A percentile compares a stretch with the other conserved stretches of the same genome.
Conservation (phyloP, 2,329 filamentous ascomycete genomes). For the Fusarium devonianum region DNA sequence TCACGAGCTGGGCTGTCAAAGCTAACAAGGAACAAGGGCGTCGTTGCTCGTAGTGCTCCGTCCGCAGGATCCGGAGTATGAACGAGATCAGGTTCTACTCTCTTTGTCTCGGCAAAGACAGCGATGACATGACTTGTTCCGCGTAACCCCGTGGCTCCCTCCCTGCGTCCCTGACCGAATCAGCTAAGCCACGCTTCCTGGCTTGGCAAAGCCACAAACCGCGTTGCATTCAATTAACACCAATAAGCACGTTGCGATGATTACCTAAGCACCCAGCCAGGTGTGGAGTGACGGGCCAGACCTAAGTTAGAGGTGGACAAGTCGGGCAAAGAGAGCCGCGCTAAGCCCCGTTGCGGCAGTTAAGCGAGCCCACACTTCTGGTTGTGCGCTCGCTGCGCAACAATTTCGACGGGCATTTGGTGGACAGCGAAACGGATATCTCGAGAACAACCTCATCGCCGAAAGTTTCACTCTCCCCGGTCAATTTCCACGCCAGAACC, state of each 20-base stretch:
- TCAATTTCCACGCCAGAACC: conserved; percentile 42
- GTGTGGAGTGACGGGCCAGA: no score
- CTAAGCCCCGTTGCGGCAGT: conserved; percentile 43
- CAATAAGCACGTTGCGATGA: conserved; percentile 19
- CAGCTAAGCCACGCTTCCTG: conserved; percentile 21
- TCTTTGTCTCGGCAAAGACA: conserved; percentile 30
- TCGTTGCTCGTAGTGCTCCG: conserved; percentile 13
- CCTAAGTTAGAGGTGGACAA: neutral
- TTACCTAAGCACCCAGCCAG: neutral
- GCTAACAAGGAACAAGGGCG: conserved; percentile 8
- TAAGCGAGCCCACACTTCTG: conserved; percentile 52
- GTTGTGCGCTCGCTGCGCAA: conserved; percentile 13
- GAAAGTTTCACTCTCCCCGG: conserved; percentile 35
- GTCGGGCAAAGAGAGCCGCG: conserved; percentile 18
- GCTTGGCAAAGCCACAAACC: conserved; percentile 35
- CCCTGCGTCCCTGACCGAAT: conserved; percentile 29
- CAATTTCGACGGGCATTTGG: conserved; percentile 38
- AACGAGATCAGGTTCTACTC: conserved; percentile 23
- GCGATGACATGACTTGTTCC: conserved; percentile 36
- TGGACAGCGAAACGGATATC: conserved; percentile 31
- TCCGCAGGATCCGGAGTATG: conserved; percentile 25
- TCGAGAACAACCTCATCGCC: conserved; percentile 46
- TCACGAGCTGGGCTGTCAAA: conserved; percentile 3
- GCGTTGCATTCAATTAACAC: conserved; percentile 27
- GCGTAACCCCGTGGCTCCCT: conserved; percentile 25